A percentile compares a stretch with the other conserved stretches of the same genome.
Conservation (phyloP, 2,329 filamentous ascomycete species). For the Claviceps spartinae region DNA sequence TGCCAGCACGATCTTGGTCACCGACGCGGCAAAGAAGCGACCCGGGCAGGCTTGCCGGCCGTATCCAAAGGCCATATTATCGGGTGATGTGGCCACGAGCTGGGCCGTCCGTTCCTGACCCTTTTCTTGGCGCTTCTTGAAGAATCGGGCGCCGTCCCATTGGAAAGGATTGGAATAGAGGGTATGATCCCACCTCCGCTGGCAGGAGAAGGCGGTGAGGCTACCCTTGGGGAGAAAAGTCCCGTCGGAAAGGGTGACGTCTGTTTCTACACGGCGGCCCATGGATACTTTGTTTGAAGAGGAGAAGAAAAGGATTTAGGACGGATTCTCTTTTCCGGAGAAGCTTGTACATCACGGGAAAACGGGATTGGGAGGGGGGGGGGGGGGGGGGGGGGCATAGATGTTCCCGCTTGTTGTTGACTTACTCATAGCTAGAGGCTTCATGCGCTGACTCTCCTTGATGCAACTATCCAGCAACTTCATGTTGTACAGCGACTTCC, state of each 20-base stretch:
- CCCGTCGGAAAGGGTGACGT: conserved; percentile 6
- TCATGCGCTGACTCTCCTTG: conserved; percentile 32
- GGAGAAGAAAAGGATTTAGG: neutral
- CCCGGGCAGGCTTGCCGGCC: conserved; percentile 40
- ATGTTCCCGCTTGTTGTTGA: neutral
- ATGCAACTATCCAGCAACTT: conserved; percentile 32
- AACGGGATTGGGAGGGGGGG: too few relatives aligned
- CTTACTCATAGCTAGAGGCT: conserved; percentile 22
- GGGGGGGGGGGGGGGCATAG: too few relatives aligned
- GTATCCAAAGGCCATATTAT: conserved; percentile 38
- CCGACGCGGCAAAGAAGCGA: conserved; percentile 38
- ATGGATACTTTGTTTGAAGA: conserved; percentile 2
- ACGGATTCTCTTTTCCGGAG: neutral
- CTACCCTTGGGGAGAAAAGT: conserved; percentile 4
- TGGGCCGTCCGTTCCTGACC: conserved; percentile 17
- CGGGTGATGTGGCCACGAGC: conserved; percentile 35
- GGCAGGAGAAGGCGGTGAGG: neutral
- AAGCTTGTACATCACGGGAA: neutral
- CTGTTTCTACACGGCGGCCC: neutral
- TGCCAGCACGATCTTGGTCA: conserved; percentile 37
- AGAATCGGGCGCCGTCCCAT: conserved; percentile 35
- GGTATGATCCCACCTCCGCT: conserved; percentile 1
- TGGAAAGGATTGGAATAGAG: conserved; percentile 5
- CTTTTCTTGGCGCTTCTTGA: conserved; percentile 23
- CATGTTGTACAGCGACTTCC: conserved; percentile 16